Base-by-base conservation (phyloP, 371 early-diverging fungal species). In the Sporodiniella umbellata region DNA sequence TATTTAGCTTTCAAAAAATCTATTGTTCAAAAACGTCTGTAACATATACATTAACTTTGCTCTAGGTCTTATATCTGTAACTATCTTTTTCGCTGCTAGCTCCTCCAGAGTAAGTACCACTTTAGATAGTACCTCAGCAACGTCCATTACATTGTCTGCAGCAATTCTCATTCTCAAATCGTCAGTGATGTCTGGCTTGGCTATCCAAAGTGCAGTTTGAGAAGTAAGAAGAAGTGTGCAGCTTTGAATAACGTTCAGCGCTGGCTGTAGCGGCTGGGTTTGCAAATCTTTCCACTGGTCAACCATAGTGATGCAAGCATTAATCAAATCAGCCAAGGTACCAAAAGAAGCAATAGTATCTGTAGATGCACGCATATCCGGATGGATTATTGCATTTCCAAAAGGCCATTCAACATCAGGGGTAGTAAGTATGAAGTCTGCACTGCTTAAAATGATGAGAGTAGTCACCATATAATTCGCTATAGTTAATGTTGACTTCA, bases 181-280 rank as follows among this genome's bases (percentile, higher is more conserved):
- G 1, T 60, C 52, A 7, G 43, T 42, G 10, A 70, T 39, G 3
- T 51, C 59, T 17, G 74, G 74, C 21, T 70, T 69, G 1, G 55
- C 53, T 11, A 72, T 56, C 66, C 66, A 73, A 18, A 73, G 48
- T 2, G 54, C 58, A 0, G 40, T 42, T 42, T 73, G 74, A 8
- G 74, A 58, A 8, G 58, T 53, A 17, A 69, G 42, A 30, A 73
- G 17, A 1, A 62, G 26, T 1, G 61, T 30, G 21, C 63, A 61
- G 22, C 56, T 65, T 38, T 70, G 63, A 21, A 70, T 38, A 8
- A 65, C 53, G 43, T 58, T 42, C 26, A 62, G 21, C 19, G 60
- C 44, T 24, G 43, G 35, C 25, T 48, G 28, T 0, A 28, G 12
- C 8, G 51, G 42, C 5, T 48, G 7, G 15, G 11, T 14, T 35